Evolutionary conservation across 2,329 filamentous ascomycete genomes (phyloP).

Genomic region (Rasamsonia emersonii): DNA sequence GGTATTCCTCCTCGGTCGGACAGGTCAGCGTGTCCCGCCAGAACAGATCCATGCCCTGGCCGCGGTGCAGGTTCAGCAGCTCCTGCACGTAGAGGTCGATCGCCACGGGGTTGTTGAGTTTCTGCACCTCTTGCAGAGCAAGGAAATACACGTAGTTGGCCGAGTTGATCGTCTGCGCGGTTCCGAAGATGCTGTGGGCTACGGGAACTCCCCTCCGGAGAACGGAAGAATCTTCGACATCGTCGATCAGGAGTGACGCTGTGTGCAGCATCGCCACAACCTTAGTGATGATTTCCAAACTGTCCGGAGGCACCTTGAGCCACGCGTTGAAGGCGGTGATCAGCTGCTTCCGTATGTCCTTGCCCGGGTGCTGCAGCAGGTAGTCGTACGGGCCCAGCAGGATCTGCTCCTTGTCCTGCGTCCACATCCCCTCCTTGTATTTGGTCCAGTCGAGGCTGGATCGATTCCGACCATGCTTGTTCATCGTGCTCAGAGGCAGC

Average conservation of each 20-base stretch:
- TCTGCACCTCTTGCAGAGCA: slow-evolving; percentile 33
- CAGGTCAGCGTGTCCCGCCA: slow-evolving; percentile 39
- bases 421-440: slow-evolving; percentile 29
- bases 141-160: slow-evolving; percentile 43
- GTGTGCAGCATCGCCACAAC: slow-evolving; percentile 40
- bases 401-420: slow-evolving; percentile 33
- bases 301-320: slow-evolving; percentile 33
- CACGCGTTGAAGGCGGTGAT: slow-evolving; percentile 39
- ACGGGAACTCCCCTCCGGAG: slow-evolving; percentile 41
- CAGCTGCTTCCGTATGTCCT: slow-evolving; percentile 36
- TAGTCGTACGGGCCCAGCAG: slow-evolving; percentile 39
- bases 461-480: slow-evolving; percentile 25
- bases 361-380: slow-evolving; percentile 35
- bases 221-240: slow-evolving; percentile 42
- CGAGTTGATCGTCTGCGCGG: slow-evolving; percentile 44
- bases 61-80: slow-evolving; percentile 38
- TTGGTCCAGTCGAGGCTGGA: slow-evolving; percentile 32
- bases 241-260: slow-evolving; percentile 40
- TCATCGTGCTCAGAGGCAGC: slow-evolving; percentile 16
- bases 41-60: slow-evolving; percentile 42
- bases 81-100: slow-evolving; percentile 39
- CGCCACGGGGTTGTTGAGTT: slow-evolving; percentile 30
- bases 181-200: slow-evolving; percentile 43
- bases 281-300: slow-evolving; percentile 33
- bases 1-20: slow-evolving; percentile 40